These are phyloP conservation scores for Filobasidium floriforme DNA, from an alignment of 768 basidiomycete genomes.

Conservation along the genomic window DNA sequence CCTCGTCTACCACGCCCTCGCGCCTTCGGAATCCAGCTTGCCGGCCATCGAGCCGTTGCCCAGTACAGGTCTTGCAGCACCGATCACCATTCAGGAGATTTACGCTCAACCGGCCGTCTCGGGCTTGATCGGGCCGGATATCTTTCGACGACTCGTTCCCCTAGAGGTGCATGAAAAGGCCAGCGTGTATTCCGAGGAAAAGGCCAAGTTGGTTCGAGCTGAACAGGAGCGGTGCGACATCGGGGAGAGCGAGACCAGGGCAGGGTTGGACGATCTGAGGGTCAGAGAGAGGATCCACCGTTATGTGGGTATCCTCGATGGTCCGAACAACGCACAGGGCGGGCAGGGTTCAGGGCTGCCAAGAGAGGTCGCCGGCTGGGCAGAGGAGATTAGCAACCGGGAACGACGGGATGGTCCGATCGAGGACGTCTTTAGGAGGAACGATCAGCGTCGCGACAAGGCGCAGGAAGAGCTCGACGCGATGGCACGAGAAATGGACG, in stretches of 20 bases:
- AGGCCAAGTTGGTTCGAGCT: conserved; percentile 81
- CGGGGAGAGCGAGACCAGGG: conserved; percentile 70
- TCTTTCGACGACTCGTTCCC: conserved; percentile 80
- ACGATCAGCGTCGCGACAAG: conserved; percentile 60
- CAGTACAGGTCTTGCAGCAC: conserved; percentile 57
- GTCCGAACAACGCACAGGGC: conserved; percentile 49
- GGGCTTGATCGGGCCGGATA: conserved; percentile 84
- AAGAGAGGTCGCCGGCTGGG: conserved; percentile 47
- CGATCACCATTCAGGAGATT: conserved; percentile 83
- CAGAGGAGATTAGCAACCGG: conserved; percentile 43
- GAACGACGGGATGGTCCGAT: conserved; percentile 52
- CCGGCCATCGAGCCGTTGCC: conserved; percentile 70
- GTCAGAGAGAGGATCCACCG: conserved; percentile 56
- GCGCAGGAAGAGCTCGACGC: conserved; percentile 55
- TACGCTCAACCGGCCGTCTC: conserved; percentile 86
- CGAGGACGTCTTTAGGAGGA: conserved; percentile 68
- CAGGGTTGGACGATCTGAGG: conserved; percentile 71
- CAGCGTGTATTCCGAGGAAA: conserved; percentile 95
- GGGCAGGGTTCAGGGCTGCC: conserved; percentile 61
- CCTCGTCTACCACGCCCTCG: conserved; percentile 87
- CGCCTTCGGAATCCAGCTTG: conserved; percentile 70
- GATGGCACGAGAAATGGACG: conserved; percentile 62
- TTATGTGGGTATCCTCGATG: conserved; percentile 42
- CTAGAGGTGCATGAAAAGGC: conserved; percentile 93
- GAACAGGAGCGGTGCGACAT: conserved; percentile 82